Conservation (phyloP, 345 rosid species). For the Gossypium longicalyx region DNA sequence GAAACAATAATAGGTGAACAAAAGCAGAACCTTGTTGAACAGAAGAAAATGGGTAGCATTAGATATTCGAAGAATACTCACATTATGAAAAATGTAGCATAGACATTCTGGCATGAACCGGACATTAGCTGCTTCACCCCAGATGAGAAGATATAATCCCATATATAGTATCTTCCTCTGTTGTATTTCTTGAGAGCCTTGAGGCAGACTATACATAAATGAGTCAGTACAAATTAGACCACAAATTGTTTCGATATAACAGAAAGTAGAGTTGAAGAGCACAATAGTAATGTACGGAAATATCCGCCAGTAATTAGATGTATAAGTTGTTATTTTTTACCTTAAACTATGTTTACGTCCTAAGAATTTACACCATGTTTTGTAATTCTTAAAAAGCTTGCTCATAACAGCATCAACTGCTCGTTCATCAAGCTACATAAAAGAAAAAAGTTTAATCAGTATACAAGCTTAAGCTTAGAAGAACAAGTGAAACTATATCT, state of each 20-base stretch:
- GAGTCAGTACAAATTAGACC: slow-evolving; percentile 1
- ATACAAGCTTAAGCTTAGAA: background rate
- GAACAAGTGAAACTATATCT: background rate
- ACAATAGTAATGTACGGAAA: slow-evolving; percentile 1
- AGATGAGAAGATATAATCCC: slow-evolving; percentile 91
- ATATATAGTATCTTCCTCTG: slow-evolving; percentile 89
- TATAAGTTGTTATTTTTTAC: slow-evolving; percentile 35
- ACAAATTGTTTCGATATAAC: background rate
- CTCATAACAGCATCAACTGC: slow-evolving; percentile 84
- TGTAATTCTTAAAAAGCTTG: slow-evolving; percentile 88
- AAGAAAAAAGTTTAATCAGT: slow-evolving; percentile 8
- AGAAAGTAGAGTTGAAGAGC: slow-evolving; percentile 5
- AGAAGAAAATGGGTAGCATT: slow-evolving; percentile 8
- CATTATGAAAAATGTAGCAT: slow-evolving; percentile 94
- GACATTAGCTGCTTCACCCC: slow-evolving; percentile 98
- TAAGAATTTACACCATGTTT: slow-evolving; percentile 89
- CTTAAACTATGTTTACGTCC: slow-evolving; percentile 93
- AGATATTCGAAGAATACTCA: slow-evolving; percentile 33
- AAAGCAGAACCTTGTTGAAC: background rate
- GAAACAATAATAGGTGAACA: background rate
- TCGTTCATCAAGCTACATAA: slow-evolving; percentile 88
- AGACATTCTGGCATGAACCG: slow-evolving; percentile 96
- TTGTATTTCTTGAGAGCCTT: slow-evolving; percentile 77
- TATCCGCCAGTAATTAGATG: background rate
- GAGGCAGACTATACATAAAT: slow-evolving; percentile 69